Base-by-base conservation (phyloP, 1,284 basidiomycete genomes). In the Trichosporon coremiiforme region DNA sequence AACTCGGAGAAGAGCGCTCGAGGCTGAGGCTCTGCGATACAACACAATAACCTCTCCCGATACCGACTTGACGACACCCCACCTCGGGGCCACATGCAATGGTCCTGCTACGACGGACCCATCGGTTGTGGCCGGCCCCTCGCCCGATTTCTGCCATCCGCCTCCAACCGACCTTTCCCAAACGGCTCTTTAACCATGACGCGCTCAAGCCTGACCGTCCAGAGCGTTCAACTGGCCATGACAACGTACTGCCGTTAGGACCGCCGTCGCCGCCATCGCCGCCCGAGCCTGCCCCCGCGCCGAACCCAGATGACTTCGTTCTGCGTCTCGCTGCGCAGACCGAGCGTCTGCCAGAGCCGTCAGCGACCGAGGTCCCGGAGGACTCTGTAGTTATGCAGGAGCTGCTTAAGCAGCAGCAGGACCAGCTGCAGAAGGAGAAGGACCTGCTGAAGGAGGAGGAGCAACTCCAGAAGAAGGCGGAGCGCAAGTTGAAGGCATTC, bases 381-480 rank as follows among this genome's bases (percentile, higher is more conserved):
- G 20, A 60, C 13, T 33, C 57, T 4, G 31, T 5, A 6, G 57
- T 60, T 6, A 33, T 60, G 31, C 57, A 60, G 7, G 57, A 31
- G 57, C 31, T 60, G 31, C 15, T 60, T 3, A 60, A 60, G 57
- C 57, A 33, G 57, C 57, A 60, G 29, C 57, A 35, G 31, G 57
- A 60, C 1, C 57, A 60, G 31, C 31, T 60, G 3, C 57, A 60
- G 57, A 60, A 31, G 17, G 57, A 60, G 17, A 60, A 33, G 31
- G 57, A 60, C 3, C 57, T 60, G 57, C 57, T 7, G 57, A 60
- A 60, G 15, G 29, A 60, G 57, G 57, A 60, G 17, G 20, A 60
- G 31, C 57, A 60, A 31, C 31, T 33, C 7, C 29, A 60, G 15
- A n/a, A 31, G 9, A 33, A 33, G 17, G 29, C 57, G 3, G 57